Evolutionary conservation across 805 yeast genomes (phyloP).

Genomic region (Teunomyces stri): DNA sequence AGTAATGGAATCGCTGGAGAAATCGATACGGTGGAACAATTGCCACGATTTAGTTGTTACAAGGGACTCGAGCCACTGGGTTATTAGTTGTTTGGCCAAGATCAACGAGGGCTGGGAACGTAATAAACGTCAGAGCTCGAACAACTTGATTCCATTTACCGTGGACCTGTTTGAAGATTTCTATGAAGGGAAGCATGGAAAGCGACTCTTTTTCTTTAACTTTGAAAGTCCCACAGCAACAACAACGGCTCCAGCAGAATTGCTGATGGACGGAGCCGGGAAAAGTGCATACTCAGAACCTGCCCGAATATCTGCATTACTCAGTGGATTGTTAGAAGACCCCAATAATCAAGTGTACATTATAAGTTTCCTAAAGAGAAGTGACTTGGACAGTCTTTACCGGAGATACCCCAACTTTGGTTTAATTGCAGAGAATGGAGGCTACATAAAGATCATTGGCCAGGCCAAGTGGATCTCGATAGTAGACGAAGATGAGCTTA

Average conservation of each 20-base stretch:
- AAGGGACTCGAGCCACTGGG: slow-evolving; percentile 79
- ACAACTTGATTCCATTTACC: slow-evolving; percentile 30
- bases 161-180: slow-evolving; percentile 31
- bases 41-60: slow-evolving; percentile 57
- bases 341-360: slow-evolving; percentile 68
- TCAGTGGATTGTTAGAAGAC: slow-evolving; percentile 58
- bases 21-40: slow-evolving; percentile 56
- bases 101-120: slow-evolving; percentile 46
- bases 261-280: slow-evolving; percentile 10
- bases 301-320: slow-evolving; percentile 53
- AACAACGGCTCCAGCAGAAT: slow-evolving; percentile 1
- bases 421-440: slow-evolving; percentile 88
- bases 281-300: slow-evolving; percentile 49
- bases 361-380: slow-evolving; percentile 60
- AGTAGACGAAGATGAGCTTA: slow-evolving; percentile 47
- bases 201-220: slow-evolving; percentile 52
- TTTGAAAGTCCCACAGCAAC: slow-evolving; percentile 43
- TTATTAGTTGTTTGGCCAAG: slow-evolving; percentile 49
- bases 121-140: slow-evolving; percentile 25
- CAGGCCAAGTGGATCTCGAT: slow-evolving; percentile 59
- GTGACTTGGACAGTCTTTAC: slow-evolving; percentile 66
- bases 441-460: slow-evolving; percentile 59
- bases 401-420: slow-evolving; percentile 70
- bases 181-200: slow-evolving; percentile 23
- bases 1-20: slow-evolving; percentile 61